A percentile compares a stretch with the other conserved stretches of the same genome.
These are phyloP conservation scores for Nemania sp. DNA, from an alignment of 2,329 filamentous ascomycete genomes.

Conservation along the genomic window DNA sequence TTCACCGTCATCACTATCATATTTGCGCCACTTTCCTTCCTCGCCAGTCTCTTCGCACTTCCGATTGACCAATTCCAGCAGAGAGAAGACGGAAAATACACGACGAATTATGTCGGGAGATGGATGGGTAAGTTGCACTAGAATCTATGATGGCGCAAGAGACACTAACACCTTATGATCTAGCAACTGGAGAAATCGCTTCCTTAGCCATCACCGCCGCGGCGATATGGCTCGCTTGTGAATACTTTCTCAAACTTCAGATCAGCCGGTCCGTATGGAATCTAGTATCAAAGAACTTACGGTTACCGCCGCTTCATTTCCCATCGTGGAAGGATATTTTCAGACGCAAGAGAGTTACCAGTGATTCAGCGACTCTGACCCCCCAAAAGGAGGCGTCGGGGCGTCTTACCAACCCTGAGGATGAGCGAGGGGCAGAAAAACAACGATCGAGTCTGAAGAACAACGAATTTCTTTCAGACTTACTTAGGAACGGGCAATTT, in stretches of 20 bases:
- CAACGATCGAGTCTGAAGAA: too few relatives aligned
- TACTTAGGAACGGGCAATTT: too few relatives aligned
- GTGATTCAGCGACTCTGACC: too few relatives aligned
- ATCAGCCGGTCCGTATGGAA: too few relatives aligned
- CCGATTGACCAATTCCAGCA: constrained; percentile 13
- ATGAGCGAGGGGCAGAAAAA: too few relatives aligned
- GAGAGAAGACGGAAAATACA: constrained; percentile 1
- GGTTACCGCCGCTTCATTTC: too few relatives aligned
- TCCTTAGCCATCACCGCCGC: not conserved
- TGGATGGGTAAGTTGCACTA: constrained; percentile 5
- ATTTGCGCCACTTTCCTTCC: constrained; percentile 16
- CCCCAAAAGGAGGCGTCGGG: too few relatives aligned
- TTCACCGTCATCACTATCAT: constrained; percentile 24
- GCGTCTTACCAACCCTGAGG: too few relatives aligned
- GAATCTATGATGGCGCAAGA: not conserved
- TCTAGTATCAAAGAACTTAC: too few relatives aligned
- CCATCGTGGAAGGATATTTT: too few relatives aligned
- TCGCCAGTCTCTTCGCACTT: constrained; percentile 15
- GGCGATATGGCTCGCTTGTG: not conserved
- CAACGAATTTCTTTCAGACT: too few relatives aligned
- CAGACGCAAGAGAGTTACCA: too few relatives aligned
- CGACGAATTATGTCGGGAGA: constrained; percentile 10
- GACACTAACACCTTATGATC: not conserved
- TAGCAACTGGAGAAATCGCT: not conserved
- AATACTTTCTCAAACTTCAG: constrained; percentile 1